Base-by-base conservation (phyloP, 2,329 filamentous ascomycete genomes). In the Akanthomyces dipterigenus region DNA sequence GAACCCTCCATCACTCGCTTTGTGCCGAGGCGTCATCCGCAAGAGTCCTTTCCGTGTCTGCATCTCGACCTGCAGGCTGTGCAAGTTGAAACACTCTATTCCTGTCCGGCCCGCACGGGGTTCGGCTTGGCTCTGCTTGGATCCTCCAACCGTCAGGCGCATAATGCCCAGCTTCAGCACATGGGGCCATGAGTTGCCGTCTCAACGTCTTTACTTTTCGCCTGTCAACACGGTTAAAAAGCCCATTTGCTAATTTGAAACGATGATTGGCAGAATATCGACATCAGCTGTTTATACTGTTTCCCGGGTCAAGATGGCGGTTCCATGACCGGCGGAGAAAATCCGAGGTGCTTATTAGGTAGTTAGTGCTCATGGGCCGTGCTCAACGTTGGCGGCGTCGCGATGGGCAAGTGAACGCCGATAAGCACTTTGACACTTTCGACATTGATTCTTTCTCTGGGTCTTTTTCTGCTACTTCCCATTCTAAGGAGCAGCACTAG, bases 51-150 rank as follows among this genome's bases (percentile, higher is more conserved):
- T 5, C 12, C 14, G n/a, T 6, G 18, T 22, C 20, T 6, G 31
- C 22, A 9, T 45, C 20, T 8, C 5, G 26, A 14, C 43, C 20
- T 58, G 43, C 45, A 49, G 46, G 55, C 55, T 58, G 45, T 58
- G 55, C 55, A 31, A 31, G 45, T 58, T 50, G 55, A 58, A 58
- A 58, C 55, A 58, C 45, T 58, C 34, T 49, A 20, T 50, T 42
- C 43, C 31, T 20, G 28, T 40, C 16, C 26, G 45, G 22, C 46
- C 45, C 34, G 20, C 45, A 46, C 28, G 36, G 31, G 55, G 42
- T 26, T 56, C 18, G 12, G 7, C 34, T 28, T 8, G 22, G 20
- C 50, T 40, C 24, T 58, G 42, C 40, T 57, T 48, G n/a, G 28
- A 11, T 57, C 55, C 28, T 42, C 36, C 50, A 38, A 34, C 40